A percentile compares a stretch with the other conserved stretches of the same genome.
Conservation (phyloP, 441 rosid species). For the Erysimum cheiri region DNA sequence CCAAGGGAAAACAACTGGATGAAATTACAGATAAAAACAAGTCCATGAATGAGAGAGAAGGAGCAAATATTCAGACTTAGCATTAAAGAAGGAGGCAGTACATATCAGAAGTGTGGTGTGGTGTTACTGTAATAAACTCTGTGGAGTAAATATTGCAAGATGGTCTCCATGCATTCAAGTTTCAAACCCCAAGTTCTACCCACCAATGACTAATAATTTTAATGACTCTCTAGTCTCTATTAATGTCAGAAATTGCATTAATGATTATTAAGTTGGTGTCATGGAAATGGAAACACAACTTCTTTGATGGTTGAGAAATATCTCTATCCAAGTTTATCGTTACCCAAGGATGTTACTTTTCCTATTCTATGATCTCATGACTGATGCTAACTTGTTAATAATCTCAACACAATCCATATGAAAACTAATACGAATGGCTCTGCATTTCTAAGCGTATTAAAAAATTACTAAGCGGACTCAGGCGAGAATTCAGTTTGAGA, state of each 20-base stretch:
- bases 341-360: slow-evolving; percentile 9
- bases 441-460: background rate
- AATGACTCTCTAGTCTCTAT: slow-evolving; percentile 4
- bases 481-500: too few species aligned
- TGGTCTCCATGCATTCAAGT: slow-evolving; percentile 46
- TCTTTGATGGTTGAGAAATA: slow-evolving; percentile 16
- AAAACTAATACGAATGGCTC: background rate
- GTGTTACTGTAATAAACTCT: slow-evolving; percentile 34
- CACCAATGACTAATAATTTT: slow-evolving; percentile 37
- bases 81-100: slow-evolving; percentile 35
- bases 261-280: slow-evolving; percentile 31
- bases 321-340: slow-evolving; percentile 2
- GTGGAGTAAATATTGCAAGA: slow-evolving; percentile 43
- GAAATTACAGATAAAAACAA: slow-evolving; percentile 22
- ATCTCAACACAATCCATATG: background rate
- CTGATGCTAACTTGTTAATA: background rate
- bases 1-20: slow-evolving; percentile 19
- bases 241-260: slow-evolving; percentile 24
- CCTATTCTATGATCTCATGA: background rate
- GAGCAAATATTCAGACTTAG: slow-evolving; percentile 18
- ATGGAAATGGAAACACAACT: slow-evolving; percentile 24
- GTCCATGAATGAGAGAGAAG: slow-evolving; percentile 9
- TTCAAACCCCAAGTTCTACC: slow-evolving; percentile 39
- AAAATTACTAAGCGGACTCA: background rate
- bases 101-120: slow-evolving; percentile 30